These are phyloP conservation scores for Odontarrhena argentea DNA, from an alignment of 345 rosid genomes.

Conservation along the genomic window DNA sequence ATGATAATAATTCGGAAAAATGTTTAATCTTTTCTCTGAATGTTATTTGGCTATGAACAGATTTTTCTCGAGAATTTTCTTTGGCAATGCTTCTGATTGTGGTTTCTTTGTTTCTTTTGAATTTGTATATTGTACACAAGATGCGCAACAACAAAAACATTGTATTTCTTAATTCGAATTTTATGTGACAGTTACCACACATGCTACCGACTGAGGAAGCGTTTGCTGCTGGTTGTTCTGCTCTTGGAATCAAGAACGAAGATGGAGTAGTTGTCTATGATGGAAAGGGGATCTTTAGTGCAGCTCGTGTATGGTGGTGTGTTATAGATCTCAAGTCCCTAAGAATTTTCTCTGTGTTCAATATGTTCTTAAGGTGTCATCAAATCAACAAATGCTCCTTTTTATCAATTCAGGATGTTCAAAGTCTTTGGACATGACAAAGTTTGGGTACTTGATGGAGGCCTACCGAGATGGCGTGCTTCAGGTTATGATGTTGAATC, in stretches of 20 bases:
- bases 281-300: constrained; percentile 87
- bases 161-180: not conserved
- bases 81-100: constrained; percentile 1
- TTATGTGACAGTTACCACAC: constrained; percentile 62
- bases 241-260: constrained; percentile 74
- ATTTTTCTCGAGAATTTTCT: not conserved
- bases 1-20: not conserved
- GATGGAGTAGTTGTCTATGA: constrained; percentile 82
- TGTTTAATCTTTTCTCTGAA: not conserved
- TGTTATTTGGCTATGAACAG: constrained; percentile 3
- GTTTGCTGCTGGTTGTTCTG: constrained; percentile 83
- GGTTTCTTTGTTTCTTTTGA: constrained; percentile 10
- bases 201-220: constrained; percentile 86
- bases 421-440: constrained; percentile 78
- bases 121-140: not conserved
- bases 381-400: not conserved
- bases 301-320: constrained; percentile 95
- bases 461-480: constrained; percentile 82
- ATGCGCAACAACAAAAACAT: not conserved
- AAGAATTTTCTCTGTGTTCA: not conserved
- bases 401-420: constrained; percentile 64
- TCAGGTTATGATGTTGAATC: constrained; percentile 88
- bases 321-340: constrained; percentile 28
- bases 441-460: constrained; percentile 88
- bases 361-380: not conserved